Percentiles rank a stretch among this genome's conserved stretches.
phyloP scores from a whole-genome alignment of 2,329 filamentous ascomycete genomes.

The Pezizomycotina sp. region DNA sequence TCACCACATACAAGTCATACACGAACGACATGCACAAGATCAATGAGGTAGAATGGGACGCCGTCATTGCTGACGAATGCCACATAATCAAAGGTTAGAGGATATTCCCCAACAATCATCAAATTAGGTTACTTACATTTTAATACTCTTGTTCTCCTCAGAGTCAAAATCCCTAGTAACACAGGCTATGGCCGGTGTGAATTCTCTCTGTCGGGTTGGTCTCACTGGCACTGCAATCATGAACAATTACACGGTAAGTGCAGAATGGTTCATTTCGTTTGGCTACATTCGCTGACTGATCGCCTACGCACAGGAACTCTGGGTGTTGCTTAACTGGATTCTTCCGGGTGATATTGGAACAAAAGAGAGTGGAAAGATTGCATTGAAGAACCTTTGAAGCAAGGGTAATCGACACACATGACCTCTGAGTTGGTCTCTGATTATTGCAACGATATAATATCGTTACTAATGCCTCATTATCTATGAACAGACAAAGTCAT shows the following conservation, averaged over 20 bases:
- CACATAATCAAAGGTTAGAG: slow-evolving; percentile 53
- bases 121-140: neutral
- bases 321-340: slow-evolving; percentile 92
- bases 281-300: neutral
- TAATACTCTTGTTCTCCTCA: slow-evolving; percentile 7
- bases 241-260: slow-evolving; percentile 59
- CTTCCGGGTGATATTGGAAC: slow-evolving; percentile 58
- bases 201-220: slow-evolving; percentile 80
- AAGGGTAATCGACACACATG: slow-evolving; percentile 90
- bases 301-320: slow-evolving; percentile 49
- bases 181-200: slow-evolving; percentile 74
- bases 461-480: too few relatives aligned
- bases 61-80: slow-evolving; percentile 85
- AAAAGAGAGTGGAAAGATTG: slow-evolving; percentile 59
- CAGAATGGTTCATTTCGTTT: neutral
- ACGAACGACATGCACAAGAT: slow-evolving; percentile 48
- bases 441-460: too few relatives aligned
- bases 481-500: slow-evolving; percentile 16
- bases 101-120: neutral
- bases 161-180: slow-evolving; percentile 61
- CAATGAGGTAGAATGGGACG: slow-evolving; percentile 84
- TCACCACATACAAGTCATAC: slow-evolving; percentile 89
- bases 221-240: slow-evolving; percentile 93
- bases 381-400: slow-evolving; percentile 62
- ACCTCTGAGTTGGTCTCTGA: too few relatives aligned